Evolutionary conservation across 2,329 filamentous ascomycete genomes (phyloP).

Genomic region (Aspergillus fischeri): DNA sequence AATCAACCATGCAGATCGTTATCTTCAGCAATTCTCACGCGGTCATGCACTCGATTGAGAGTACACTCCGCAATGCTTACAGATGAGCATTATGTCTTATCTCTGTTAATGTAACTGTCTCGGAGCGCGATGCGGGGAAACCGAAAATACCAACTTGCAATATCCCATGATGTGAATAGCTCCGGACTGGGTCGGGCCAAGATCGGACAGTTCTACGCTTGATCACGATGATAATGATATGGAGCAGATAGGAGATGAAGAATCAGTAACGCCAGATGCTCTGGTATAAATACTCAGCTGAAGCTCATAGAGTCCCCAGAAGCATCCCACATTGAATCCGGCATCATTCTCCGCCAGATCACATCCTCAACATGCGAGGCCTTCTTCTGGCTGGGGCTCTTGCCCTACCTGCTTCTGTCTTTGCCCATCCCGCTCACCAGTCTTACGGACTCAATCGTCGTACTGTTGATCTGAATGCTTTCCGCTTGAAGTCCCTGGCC

Average conservation of each 20-base stretch:
- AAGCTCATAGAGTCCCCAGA: background rate
- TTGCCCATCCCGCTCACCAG: slow-evolving; percentile 4
- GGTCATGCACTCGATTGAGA: background rate
- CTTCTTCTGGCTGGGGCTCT: slow-evolving; percentile 4
- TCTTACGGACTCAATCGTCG: slow-evolving; percentile 1
- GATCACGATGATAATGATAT: background rate
- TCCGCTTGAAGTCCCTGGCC: slow-evolving; percentile 3
- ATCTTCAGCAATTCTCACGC: background rate
- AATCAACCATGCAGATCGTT: background rate
- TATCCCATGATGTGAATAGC: background rate
- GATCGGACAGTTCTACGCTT: background rate
- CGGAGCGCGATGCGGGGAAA: background rate
- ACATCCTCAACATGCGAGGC: slow-evolving; percentile 1
- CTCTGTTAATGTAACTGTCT: background rate
- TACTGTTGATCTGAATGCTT: slow-evolving; percentile 5
- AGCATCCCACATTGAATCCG: background rate
- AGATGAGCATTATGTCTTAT: background rate
- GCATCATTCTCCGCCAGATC: background rate
- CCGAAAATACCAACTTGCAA: background rate
- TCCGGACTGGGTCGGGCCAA: background rate
- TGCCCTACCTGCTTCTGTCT: slow-evolving; percentile 2
- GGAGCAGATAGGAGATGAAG: background rate
- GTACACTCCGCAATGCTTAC: background rate
- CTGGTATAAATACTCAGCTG: background rate
- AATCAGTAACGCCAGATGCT: background rate